A percentile compares a stretch with the other conserved stretches of the same genome.
phyloP scores from a whole-genome alignment of 148 eudicot genomes.

The Mesembryanthemum crystallinum region DNA sequence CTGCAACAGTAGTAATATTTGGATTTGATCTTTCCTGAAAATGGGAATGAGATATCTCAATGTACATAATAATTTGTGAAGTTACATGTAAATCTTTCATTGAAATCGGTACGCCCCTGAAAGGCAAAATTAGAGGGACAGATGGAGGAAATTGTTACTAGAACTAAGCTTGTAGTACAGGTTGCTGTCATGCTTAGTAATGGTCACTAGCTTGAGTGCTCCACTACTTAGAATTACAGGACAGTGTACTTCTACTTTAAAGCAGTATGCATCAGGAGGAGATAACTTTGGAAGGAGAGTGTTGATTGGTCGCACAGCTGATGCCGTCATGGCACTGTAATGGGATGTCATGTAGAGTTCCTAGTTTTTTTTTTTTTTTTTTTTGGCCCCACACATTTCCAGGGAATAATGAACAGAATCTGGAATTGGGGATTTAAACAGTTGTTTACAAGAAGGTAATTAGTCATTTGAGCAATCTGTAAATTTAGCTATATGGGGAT shows the following conservation, averaged over 20 bases:
- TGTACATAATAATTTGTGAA: background rate
- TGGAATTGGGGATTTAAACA: no score
- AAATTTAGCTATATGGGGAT: background rate
- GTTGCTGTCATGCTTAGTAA: slow-evolving; percentile 13
- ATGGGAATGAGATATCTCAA: background rate
- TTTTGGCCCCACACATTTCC: no score
- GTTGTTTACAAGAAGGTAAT: no score
- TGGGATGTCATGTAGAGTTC: no score
- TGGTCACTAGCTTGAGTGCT: background rate
- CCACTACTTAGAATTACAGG: background rate
- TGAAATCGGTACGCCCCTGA: background rate
- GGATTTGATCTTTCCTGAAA: background rate
- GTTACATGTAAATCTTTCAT: background rate
- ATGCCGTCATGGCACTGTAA: background rate
- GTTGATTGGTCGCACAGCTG: background rate
- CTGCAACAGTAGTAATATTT: background rate
- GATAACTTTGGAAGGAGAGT: background rate
- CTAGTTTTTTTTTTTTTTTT: no score
- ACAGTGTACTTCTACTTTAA: background rate
- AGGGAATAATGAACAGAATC: no score
- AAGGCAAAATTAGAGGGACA: background rate
- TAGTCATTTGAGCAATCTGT: no score
- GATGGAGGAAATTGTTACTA: background rate
- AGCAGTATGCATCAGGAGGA: background rate
- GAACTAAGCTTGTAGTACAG: background rate